These are phyloP conservation scores for Cyphellophora attinorum DNA, from an alignment of 2,329 filamentous ascomycete genomes.

Conservation along the genomic window DNA sequence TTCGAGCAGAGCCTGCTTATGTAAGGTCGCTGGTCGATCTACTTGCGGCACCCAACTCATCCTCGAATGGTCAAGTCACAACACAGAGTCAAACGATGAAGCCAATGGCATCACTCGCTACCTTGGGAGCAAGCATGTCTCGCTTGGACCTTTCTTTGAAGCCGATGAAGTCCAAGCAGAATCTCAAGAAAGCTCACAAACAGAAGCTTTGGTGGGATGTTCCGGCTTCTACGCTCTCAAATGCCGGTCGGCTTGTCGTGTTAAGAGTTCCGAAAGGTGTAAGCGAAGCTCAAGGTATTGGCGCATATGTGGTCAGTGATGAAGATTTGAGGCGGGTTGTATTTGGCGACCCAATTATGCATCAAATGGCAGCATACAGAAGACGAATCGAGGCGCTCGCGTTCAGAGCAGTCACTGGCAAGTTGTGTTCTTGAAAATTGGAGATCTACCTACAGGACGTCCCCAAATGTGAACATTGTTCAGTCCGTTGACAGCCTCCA, in stretches of 20 bases:
- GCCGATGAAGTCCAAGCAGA: constrained; percentile 9
- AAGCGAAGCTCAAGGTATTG: constrained; percentile 31
- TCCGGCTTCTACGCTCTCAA: constrained; percentile 32
- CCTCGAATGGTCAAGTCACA: not conserved
- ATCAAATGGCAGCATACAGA: constrained; percentile 71
- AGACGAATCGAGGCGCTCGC: constrained; percentile 62
- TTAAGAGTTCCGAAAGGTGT: constrained; percentile 38
- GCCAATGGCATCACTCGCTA: constrained; percentile 6
- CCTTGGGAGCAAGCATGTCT: constrained; percentile 12
- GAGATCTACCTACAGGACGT: no score
- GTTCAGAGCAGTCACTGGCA: constrained; percentile 53
- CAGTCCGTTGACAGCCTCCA: no score
- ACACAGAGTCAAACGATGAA: constrained; percentile 9
- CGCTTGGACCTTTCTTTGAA: constrained; percentile 12
- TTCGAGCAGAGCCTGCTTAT: constrained; percentile 67
- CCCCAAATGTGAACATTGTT: no score
- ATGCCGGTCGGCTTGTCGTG: constrained; percentile 60
- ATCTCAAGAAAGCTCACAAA: constrained; percentile 19
- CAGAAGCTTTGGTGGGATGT: constrained; percentile 3
- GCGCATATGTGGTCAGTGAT: constrained; percentile 59
- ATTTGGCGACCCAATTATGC: constrained; percentile 73
- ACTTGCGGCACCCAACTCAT: constrained; percentile 52
- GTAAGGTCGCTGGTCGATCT: constrained; percentile 63
- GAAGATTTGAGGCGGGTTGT: constrained; percentile 59
- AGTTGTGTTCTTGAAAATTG: constrained; percentile 2